phyloP scores from a whole-genome alignment of 495 filamentous ascomycete species.

The Hypoxylon lienhwacheense region DNA sequence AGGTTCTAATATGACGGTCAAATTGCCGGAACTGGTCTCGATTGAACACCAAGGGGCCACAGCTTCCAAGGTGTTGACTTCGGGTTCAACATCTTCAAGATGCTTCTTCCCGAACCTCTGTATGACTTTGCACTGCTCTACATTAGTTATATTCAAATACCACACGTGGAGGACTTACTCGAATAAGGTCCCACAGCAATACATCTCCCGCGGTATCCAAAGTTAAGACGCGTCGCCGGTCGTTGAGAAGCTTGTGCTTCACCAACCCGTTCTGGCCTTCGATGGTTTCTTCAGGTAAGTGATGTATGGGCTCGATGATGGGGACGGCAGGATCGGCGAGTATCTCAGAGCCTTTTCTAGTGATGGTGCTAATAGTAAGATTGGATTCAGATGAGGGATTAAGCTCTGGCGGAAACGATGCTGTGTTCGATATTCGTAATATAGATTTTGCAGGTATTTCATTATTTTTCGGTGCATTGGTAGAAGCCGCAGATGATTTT shows the following conservation, averaged over 20 bases:
- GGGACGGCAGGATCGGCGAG: slow-evolving; percentile 61
- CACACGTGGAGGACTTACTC: slow-evolving; percentile 51
- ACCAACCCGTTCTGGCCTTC: slow-evolving; percentile 95
- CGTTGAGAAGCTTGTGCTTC: slow-evolving; percentile 90
- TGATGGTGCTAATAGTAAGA: slow-evolving; percentile 48
- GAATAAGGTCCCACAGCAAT: slow-evolving; percentile 90
- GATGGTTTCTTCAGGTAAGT: slow-evolving; percentile 81
- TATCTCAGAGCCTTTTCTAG: slow-evolving; percentile 63
- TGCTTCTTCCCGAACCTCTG: slow-evolving; percentile 89
- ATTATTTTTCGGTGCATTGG: slow-evolving; percentile 50
- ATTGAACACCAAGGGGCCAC: slow-evolving; percentile 95
- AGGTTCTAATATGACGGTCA: slow-evolving; percentile 88
- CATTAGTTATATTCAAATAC: slow-evolving; percentile 18
- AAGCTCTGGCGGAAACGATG: slow-evolving; percentile 61
- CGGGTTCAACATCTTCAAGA: slow-evolving; percentile 85
- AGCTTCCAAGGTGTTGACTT: slow-evolving; percentile 84
- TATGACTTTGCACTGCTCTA: slow-evolving; percentile 72
- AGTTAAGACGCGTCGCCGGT: slow-evolving; percentile 84
- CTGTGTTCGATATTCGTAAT: slow-evolving; percentile 79
- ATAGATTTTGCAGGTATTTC: slow-evolving; percentile 77
- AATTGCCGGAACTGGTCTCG: slow-evolving; percentile 85
- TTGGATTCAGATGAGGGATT: slow-evolving; percentile 45
- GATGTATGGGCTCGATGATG: slow-evolving; percentile 65
- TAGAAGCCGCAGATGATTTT: slow-evolving; percentile 32
- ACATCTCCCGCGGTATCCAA: slow-evolving; percentile 95